phyloP scores from a whole-genome alignment of 2,329 filamentous ascomycete species.

The Fusarium phyllophilum region DNA sequence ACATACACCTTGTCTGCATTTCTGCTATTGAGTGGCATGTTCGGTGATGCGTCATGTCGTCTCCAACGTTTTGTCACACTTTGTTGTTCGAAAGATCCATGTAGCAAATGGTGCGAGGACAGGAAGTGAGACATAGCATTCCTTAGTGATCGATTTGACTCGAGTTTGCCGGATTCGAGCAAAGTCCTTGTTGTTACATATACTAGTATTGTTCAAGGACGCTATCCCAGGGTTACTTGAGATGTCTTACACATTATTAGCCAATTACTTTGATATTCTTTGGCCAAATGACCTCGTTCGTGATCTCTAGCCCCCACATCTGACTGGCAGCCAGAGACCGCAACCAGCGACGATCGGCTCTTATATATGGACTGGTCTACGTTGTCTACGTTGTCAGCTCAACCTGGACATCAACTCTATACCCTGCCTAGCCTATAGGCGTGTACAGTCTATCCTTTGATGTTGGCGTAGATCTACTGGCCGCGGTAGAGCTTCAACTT shows the following conservation, averaged over 20 bases:
- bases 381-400: background rate
- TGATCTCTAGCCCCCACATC: conserved; percentile 10
- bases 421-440: background rate
- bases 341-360: conserved; percentile 22
- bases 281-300: conserved; percentile 7
- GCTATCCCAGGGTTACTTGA: background rate
- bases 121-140: background rate
- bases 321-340: background rate
- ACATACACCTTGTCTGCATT: conserved; percentile 14
- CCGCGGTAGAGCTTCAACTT: background rate
- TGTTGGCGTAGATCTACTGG: background rate
- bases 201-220: background rate
- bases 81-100: background rate
- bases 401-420: conserved; percentile 8
- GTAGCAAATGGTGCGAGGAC: background rate
- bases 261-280: background rate
- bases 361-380: conserved; percentile 12
- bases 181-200: background rate
- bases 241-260: background rate
- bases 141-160: background rate
- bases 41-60: background rate
- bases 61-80: background rate
- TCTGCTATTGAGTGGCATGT: background rate
- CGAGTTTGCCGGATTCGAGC: background rate
- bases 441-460: background rate